Evolutionary conservation across 345 rosid species (phyloP), one percentile per base, ranked within the genome.

Genomic region (Populus ilicifolia): DNA sequence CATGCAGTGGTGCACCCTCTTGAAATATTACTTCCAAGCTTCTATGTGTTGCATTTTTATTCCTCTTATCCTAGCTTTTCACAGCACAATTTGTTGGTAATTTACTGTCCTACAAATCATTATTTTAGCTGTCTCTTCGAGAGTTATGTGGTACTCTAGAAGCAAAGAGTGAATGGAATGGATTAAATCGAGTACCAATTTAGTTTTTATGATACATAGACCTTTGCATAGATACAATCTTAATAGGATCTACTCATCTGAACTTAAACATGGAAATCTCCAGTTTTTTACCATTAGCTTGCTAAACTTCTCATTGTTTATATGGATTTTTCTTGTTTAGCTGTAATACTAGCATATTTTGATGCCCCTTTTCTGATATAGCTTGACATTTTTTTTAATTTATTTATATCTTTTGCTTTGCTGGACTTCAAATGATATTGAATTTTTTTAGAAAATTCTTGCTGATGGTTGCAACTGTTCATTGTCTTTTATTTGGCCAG

Each of bases 401-500:
- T 33, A 33, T 33, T 33, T 14, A 5, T 21, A 12, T 27, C 54
- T 9, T 35, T 4, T 29, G 21, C 33, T 6, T 39, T 16, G n/a
- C 13, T 67, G 52, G 20, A 33, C 35, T 27, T 54, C 27, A 33
- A 13, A 54, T 10, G 18, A 29, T 16, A n/a, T 66, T 72, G 27
- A 14, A 41, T 27, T 25, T 67, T 46, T 10, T 8, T 35, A 56
- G 67, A 2, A 65, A 61, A 17, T 5, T 13, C 50, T 65, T 70
- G 67, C 69, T 67, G 67, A 71, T 75, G 30, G 2, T 63, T 0
- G 35, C 29, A 71, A 36, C 23, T 74, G 56, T 68, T 61, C 71
- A 23, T 72, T 68, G 12, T 36, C 18, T 80, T 54, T 27, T 71
- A 54, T 75, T 54, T 80, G 25, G 70, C 39, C 79, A 96, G 99